Evolutionary conservation across 2,329 filamentous ascomycete species (phyloP), one percentile per base, ranked within the genome.

Genomic region (Arthrobotrys pseudoclavata): DNA sequence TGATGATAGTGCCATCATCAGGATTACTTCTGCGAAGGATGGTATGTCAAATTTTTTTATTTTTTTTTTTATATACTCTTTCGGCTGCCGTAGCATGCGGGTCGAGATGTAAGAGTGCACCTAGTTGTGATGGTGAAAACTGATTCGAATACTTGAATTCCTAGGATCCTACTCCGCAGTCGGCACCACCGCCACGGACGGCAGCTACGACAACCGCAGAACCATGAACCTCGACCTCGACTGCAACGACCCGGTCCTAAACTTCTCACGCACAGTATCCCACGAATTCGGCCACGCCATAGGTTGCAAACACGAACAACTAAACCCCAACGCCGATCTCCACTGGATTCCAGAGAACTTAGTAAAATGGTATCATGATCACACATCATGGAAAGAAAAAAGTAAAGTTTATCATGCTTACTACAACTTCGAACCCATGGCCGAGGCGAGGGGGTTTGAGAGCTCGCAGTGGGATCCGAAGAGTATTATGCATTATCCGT

Each of bases 251-350:
- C n/a, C 52, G 9, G 80, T 79, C 12, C 52, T 66, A 0, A 72
- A 80, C 34, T 80, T 80, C 70, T 70, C 69, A 9, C 62, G 80
- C 10, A 71, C 77, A 4, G 69, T 80, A 12, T 63, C 80, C 12
- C 82, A 83, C 71, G 81, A 83, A 69, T 82, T 83, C 31, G 82
- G 82, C 24, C 82, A 83, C 50, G 82, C 81, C 2, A 60, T 81
- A 20, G 81, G 81, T 40, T 82, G 80, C 60, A 66, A 81, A 26
- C 82, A 83, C 68, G 81, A 83, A 79, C 82, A 82, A 64, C 66
- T 79, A 37, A 79, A 74, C 6, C 81, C 81, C 1, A 75, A 77
- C 9, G 78, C 68, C 6, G 47, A 34, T 10, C 81, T 82, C 67
- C 66, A 63, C 12, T 83, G 82, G 82, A 80, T 81, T 53, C 75